Base-by-base conservation (phyloP, 2,329 filamentous ascomycete species). In the Laburnicola sp. region DNA sequence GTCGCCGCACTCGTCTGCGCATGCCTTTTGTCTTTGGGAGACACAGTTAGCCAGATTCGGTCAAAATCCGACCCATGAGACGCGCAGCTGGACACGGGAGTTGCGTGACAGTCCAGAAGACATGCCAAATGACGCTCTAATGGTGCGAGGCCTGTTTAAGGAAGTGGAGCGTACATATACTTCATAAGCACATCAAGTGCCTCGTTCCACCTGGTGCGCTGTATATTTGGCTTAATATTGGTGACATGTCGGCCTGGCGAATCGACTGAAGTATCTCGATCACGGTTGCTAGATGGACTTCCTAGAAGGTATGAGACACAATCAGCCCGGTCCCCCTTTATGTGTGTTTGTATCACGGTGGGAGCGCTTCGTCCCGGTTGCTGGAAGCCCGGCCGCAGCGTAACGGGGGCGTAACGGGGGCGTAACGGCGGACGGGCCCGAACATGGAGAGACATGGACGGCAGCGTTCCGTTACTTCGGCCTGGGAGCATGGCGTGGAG, bases 211-310 rank as follows among this genome's bases (percentile, higher is more conserved):
- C 89, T 44, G 88, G 84, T 8, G 86, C 85, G 53, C 78, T 79
- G 76, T 94, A 91, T 67, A 97, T 88, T 51, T 86, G 84, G 75
- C 87, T 85, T 61, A 99, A 79, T 66, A 97, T 85, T 10, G 90
- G 88, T 58, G 86, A 91, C 89, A 97, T 97, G 64, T 99, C 94
- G 64, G 89, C 89, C 69, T 94, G 91, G 73, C 96, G 92, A 76
- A 97, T 97, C 21, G 91, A 94, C 75, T 96, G 92, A 59, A 99
- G 80, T 51, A 97, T 92, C 76, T 99, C 94, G 55, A 91, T 85
- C 35, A 99, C 88, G 21, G 89, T 93, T 61, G 89, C 85, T 58
- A 96, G 79, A 73, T 97, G 91, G 27, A 91, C 80, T 60, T 96
- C 91, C 87, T 96, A 74, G 53, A 49, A 37, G 49, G 41, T 37